Conservation (phyloP, 352 stramenopile species). For the Globisporangium splendens region DNA sequence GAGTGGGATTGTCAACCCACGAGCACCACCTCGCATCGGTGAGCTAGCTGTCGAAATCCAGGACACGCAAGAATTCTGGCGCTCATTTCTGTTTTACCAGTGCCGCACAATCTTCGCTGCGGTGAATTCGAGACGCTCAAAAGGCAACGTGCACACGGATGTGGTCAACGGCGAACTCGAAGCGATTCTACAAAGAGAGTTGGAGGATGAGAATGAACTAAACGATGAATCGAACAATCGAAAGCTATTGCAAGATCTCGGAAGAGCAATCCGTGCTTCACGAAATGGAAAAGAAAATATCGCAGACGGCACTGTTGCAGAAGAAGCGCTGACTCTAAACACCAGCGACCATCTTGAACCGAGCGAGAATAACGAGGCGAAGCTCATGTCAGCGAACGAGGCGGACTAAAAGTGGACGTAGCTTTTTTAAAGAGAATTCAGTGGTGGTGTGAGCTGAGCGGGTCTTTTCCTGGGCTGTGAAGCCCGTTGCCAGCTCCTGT, state of each 20-base stretch:
- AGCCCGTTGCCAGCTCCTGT: constrained; percentile 34
- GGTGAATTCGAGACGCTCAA: background rate
- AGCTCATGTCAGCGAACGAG: background rate
- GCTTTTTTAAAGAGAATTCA: constrained; percentile 1
- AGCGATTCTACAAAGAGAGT: background rate
- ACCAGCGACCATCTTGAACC: background rate
- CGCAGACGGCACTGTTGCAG: background rate
- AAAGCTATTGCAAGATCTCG: constrained; percentile 9
- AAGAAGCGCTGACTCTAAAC: background rate
- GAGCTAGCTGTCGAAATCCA: constrained; percentile 44
- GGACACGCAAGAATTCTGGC: constrained; percentile 41
- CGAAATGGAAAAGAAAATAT: no score
- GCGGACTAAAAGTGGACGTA: background rate
- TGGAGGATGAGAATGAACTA: background rate
- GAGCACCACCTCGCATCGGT: constrained; percentile 29
- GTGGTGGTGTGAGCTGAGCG: constrained; percentile 16
- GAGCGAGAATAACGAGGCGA: background rate
- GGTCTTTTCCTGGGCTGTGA: constrained; percentile 26
- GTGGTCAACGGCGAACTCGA: no score
- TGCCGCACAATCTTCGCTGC: constrained; percentile 15
- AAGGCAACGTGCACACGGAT: background rate
- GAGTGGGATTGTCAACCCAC: constrained; percentile 23
- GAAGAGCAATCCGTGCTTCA: no score
- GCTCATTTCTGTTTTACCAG: constrained; percentile 38
- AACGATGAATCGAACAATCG: background rate